Conservation (phyloP, 306 rosid genomes). For the Cucumis sativus region Cucumber_9930_V3 NC_026657.2:8122001-8122500, state of each 20-base stretch:
- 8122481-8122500: constrained; percentile 26
- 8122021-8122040: not conserved
- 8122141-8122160: not conserved
- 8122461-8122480: constrained; percentile 69
- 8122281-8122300: constrained; percentile 47
- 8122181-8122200: not conserved
- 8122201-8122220: not conserved
- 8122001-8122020: not conserved
- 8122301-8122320: constrained; percentile 46
- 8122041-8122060: not conserved
- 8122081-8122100: not conserved
- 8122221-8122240: not conserved
- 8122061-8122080: not conserved
- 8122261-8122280: constrained; percentile 81
- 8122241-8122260: constrained; percentile 36
- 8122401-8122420: constrained; percentile 52
- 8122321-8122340: constrained; percentile 66
- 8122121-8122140: not conserved
- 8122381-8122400: not conserved
- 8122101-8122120: not conserved
- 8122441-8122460: constrained; percentile 34
- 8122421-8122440: constrained; percentile 71
- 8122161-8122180: not conserved
- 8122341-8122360: not conserved
- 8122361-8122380: not conserved